These are phyloP conservation scores for Tilletia caries DNA, from an alignment of 1,284 basidiomycete species.

Conservation along the genomic window DNA sequence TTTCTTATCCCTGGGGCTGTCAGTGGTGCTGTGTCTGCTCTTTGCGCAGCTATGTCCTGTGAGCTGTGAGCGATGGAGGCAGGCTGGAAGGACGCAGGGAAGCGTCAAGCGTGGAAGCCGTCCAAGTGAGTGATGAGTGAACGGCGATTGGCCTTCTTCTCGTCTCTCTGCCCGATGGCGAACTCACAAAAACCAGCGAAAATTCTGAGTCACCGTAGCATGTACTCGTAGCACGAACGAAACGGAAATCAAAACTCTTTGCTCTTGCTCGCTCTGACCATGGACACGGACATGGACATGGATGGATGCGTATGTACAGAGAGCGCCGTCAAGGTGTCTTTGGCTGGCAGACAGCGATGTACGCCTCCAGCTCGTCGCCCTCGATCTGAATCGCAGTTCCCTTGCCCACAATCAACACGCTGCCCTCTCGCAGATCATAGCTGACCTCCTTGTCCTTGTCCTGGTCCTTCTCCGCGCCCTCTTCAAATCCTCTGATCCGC, in stretches of 20 bases:
- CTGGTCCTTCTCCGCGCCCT: background rate
- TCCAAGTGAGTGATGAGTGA: too few species aligned
- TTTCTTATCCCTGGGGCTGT: background rate
- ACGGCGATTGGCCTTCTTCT: too few species aligned
- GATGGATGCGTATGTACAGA: too few species aligned
- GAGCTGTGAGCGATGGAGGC: too few species aligned
- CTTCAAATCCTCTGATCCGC: background rate
- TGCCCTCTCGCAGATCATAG: background rate
- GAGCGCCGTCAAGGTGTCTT: background rate
- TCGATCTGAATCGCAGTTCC: background rate
- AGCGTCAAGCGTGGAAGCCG: too few species aligned
- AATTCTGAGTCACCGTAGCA: background rate
- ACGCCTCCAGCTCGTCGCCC: background rate
- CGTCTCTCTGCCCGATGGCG: too few species aligned
- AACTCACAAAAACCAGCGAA: too few species aligned
- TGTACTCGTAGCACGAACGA: too few species aligned
- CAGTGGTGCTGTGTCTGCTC: background rate
- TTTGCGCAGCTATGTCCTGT: too few species aligned
- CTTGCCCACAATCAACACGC: conserved; percentile 1
- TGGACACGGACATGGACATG: too few species aligned
- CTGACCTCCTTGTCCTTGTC: background rate
- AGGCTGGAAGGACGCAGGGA: too few species aligned
- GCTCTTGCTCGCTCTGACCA: too few species aligned
- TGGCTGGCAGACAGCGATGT: conserved; percentile 8
- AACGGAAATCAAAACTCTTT: background rate